Base-by-base conservation (phyloP, 225 moss, liverwort and hornwort species). In the Pseudoscleropodium purum region DNA sequence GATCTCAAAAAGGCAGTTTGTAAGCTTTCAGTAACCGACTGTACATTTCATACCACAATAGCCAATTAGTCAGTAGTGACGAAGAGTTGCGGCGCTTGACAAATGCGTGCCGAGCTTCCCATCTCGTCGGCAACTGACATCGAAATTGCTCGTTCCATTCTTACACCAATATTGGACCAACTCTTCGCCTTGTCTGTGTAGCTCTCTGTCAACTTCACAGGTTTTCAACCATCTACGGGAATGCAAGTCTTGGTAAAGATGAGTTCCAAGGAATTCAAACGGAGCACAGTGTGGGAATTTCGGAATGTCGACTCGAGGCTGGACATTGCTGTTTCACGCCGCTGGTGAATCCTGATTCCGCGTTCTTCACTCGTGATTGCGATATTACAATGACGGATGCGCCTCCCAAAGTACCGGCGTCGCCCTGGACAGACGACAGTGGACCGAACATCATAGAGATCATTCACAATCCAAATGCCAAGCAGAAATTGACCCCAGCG, bases 401-500 rank as follows among this genome's bases (percentile, higher is more conserved):
- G 72, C 27, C 89, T 39, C 9, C 36, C 29, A 43, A 60, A 39
- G n/a, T 25, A 21, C 8, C 25, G 31, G 51, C 75, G 33, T 93
- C 90, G 56, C 93, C 91, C 4, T 94, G 94, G 92, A 89, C 85
- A 52, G 91, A 95, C 87, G 93, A 93, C 67, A 90, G 86, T 52
- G 93, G 90, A 30, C 92, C 90, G 26, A 54, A 95, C 41, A 92
- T 95, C n/a, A 75, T 90, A 34, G 91, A 93, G 82, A 90, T 95
- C 36, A 89, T 95, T 36, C 84, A 90, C 52, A 67, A 95, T 87
- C 84, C 92, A 11, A 82, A 91, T 8, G 76, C 62, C 24, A 90
- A 84, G 79, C 81, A 37, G 20, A 89, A 92, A n/a, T 78, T 95
- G 89, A 92, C 95, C 10, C 89, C 92, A 2, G 92, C 85, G 5